Evolutionary conservation across 2,329 filamentous ascomycete species (phyloP), one percentile per base, ranked within the genome.

Genomic region (Cladophialophora psammophila): DNA sequence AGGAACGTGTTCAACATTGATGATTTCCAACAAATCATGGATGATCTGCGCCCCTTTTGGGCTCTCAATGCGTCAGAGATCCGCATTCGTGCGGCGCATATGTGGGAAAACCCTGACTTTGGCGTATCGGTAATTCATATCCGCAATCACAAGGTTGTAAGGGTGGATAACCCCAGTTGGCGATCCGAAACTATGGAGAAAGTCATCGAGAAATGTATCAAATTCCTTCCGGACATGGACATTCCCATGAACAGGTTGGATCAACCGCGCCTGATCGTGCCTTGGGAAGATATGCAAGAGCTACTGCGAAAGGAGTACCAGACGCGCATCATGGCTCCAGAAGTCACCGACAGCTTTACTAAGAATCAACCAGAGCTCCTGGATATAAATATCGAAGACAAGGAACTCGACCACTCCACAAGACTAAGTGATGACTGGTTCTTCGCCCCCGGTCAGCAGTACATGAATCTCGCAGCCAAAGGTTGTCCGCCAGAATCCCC

Each of bases 171-270:
- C 63, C 69, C 63, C 3, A 75, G 74, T 57, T 83, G 81, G 82
- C 76, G 81, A 42, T 76, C 78, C 3, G 76, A 82, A 26, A 80
- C 78, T 0, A 76, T 82, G 59, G 74, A 74, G 31, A 74, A 76
- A 3, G 78, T 87, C 12, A 82, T 89, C 26, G 71, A 74, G 2
- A 83, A 85, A 64, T 85, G 88, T 40, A 82, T 85, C 32, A 74
- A 81, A 13, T 78, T 83, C 58, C 75, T 90, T 26, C 88, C 88
- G 4, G 87, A 90, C 68, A 85, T 90, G 75, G 87, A 90, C 74
- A 88, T 90, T 80, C 85, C 87, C 10, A 86, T 90, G 78, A 90
- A 90, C 73, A 81, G 83, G 60, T 82, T 88, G 77, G 88, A 90
- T 74, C 87, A 90, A 74, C 84, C 88, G 34, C 82, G 88, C 26